A percentile compares a stretch with the other conserved stretches of the same genome.
phyloP scores from a whole-genome alignment of 2,329 filamentous ascomycete genomes.

The Acrocalymma vagum region DNA sequence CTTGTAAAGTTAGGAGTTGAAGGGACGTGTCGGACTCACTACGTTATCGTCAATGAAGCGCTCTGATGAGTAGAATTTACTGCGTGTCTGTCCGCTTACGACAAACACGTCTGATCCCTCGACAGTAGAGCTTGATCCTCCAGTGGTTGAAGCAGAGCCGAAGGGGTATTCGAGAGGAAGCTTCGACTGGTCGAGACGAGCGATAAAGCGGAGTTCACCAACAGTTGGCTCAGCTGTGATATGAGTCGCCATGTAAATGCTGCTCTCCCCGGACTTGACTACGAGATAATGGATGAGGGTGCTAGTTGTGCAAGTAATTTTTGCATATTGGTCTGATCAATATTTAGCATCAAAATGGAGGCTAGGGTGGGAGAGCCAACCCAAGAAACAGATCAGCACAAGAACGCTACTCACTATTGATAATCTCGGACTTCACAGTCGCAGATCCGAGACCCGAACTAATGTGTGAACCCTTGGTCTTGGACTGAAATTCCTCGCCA shows the following conservation, averaged over 20 bases:
- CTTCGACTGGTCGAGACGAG: slow-evolving; percentile 61
- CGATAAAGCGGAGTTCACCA: slow-evolving; percentile 70
- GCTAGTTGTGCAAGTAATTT: slow-evolving; percentile 67
- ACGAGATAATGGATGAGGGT: slow-evolving; percentile 73
- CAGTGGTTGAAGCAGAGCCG: slow-evolving; percentile 62
- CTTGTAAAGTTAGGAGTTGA: too few relatives aligned
- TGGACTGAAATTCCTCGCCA: slow-evolving; percentile 67
- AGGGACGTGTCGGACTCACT: too few relatives aligned
- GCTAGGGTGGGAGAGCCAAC: not conserved
- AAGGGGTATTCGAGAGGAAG: slow-evolving; percentile 47
- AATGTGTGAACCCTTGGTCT: slow-evolving; percentile 63
- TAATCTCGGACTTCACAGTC: slow-evolving; percentile 57
- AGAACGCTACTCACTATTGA: slow-evolving; percentile 34
- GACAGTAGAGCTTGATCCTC: slow-evolving; percentile 58
- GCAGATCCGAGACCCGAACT: slow-evolving; percentile 67
- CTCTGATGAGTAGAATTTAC: slow-evolving; percentile 74
- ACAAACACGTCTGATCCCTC: slow-evolving; percentile 64
- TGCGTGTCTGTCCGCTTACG: slow-evolving; percentile 69
- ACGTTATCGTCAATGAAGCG: slow-evolving; percentile 71
- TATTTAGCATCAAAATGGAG: slow-evolving; percentile 4
- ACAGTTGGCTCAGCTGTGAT: slow-evolving; percentile 57
- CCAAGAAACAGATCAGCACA: not conserved
- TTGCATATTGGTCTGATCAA: slow-evolving; percentile 58
- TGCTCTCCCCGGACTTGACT: slow-evolving; percentile 66
- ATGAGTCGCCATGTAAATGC: slow-evolving; percentile 65